phyloP scores from a whole-genome alignment of 176 grass and related monocot genomes.

The Bothriochloa decipiens region DNA sequence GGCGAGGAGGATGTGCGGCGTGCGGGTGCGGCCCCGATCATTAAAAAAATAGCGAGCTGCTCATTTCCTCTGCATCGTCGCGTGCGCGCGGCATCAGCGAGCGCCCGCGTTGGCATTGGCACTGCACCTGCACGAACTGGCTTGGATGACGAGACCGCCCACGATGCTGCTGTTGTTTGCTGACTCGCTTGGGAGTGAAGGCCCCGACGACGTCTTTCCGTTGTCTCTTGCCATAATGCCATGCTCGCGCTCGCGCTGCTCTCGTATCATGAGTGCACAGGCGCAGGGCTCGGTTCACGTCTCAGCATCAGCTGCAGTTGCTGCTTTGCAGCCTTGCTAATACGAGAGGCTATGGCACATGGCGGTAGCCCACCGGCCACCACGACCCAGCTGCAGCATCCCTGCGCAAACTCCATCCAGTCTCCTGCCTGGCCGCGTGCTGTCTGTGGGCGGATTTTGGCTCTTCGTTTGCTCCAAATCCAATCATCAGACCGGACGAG shows the following conservation, averaged over 20 bases:
- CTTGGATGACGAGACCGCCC: constrained; percentile 18
- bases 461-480: background rate
- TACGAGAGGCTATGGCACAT: constrained; percentile 3
- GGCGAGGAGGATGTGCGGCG: background rate
- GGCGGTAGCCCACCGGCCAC: constrained; percentile 12
- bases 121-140: background rate
- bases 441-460: constrained; percentile 3
- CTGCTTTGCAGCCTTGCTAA: constrained; percentile 13
- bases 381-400: too few species aligned
- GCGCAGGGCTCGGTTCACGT: background rate
- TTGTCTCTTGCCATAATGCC: background rate
- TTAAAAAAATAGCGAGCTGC: constrained; percentile 26
- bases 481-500: background rate
- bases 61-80: background rate
- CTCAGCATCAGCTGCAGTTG: constrained; percentile 31
- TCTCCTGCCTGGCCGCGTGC: too few species aligned
- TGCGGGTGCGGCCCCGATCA: background rate
- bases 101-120: background rate
- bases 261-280: too few species aligned
- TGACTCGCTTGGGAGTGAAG: constrained; percentile 5
- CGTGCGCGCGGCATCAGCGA: background rate
- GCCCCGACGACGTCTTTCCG: background rate
- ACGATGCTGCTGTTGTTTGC: too few species aligned
- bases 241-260: background rate
- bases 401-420: background rate